phyloP scores from a whole-genome alignment of 306 rosid species.

The Pyrus betulifolia region DNA sequence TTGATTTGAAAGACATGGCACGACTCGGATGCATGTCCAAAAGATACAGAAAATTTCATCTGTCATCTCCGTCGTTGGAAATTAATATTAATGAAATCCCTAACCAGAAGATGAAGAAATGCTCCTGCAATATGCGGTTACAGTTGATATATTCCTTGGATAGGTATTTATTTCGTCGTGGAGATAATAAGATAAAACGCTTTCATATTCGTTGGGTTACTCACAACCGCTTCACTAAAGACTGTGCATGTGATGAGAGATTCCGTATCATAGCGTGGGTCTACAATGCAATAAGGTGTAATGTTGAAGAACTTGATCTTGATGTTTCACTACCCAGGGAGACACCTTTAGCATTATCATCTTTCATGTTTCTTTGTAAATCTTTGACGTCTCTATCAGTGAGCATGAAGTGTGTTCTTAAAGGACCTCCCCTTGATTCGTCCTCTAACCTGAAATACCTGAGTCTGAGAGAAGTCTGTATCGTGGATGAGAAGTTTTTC shows the following conservation, averaged over 20 bases:
- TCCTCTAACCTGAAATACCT: background rate
- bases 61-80: background rate
- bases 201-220: background rate
- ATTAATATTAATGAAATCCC: background rate
- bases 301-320: background rate
- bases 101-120: too few species aligned
- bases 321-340: background rate
- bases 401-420: background rate
- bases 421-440: background rate
- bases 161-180: background rate
- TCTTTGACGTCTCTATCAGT: background rate
- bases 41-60: background rate
- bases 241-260: background rate
- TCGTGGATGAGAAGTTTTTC: background rate
- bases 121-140: too few species aligned
- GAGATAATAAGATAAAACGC: background rate
- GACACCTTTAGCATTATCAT: background rate
- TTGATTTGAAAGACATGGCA: too few species aligned
- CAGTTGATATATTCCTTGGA: background rate
- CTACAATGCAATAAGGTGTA: background rate
- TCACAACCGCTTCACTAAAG: background rate
- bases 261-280: background rate
- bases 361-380: background rate
- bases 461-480: background rate
- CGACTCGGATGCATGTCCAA: background rate